Conservation (phyloP, 2,329 filamentous ascomycete genomes). For the Sarocladiaceae sp. region DNA sequence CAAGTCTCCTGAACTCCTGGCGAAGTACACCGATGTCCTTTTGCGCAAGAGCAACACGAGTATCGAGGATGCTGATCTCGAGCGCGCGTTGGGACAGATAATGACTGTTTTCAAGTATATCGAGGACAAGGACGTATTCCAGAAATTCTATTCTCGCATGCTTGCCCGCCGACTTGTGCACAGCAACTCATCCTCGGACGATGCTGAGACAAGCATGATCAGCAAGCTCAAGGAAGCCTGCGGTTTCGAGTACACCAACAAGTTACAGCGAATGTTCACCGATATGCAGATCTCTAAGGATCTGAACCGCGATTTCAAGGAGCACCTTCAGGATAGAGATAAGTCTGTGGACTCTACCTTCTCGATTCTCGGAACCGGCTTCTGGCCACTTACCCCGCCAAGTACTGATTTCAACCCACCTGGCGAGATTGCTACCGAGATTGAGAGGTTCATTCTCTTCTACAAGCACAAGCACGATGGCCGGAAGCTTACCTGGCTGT, state of each 20-base stretch:
- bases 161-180: constrained; percentile 90
- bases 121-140: constrained; percentile 99
- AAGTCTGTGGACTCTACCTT: constrained; percentile 80
- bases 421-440: constrained; percentile 74
- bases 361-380: constrained; percentile 89
- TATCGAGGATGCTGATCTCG: constrained; percentile 88
- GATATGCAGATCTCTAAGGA: constrained; percentile 99
- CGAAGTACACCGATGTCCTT: constrained; percentile 90
- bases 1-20: constrained; percentile 88
- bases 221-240: constrained; percentile 98
- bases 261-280: constrained; percentile 99
- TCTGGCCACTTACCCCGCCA: constrained; percentile 89
- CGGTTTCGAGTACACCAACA: constrained; percentile 98
- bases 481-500: constrained; percentile 94
- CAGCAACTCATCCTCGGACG: constrained; percentile 90
- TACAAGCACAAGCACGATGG: constrained; percentile 97
- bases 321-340: constrained; percentile 60
- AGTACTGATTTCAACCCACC: constrained; percentile 86
- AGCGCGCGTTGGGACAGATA: constrained; percentile 81
- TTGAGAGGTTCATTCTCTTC: constrained; percentile 82
- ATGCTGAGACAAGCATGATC: constrained; percentile 99
- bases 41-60: constrained; percentile 90
- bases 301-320: constrained; percentile 82
- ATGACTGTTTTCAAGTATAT: constrained; percentile 99
- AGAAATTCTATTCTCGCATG: constrained; percentile 98